Evolutionary conservation across 2,329 filamentous ascomycete genomes (phyloP), one percentile per base, ranked within the genome.

Genomic region (Alternaria burnsii): DNA sequence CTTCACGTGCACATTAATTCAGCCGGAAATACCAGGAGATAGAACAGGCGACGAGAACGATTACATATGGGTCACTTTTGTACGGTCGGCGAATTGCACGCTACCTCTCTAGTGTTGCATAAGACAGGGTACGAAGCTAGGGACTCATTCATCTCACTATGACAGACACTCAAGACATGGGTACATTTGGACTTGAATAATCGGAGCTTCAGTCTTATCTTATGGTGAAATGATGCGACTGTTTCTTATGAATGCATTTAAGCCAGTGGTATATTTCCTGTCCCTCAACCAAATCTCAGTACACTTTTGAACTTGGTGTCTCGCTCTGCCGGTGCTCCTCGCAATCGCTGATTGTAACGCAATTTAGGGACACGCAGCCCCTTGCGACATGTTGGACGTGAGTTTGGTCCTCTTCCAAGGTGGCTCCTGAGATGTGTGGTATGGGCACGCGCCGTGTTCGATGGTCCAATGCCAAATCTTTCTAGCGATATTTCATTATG

Each of bases 1-100:
- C 12, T 53, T 64, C 61, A 68, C 65, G 61, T 66, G 65, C 46
- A 38, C 18, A 9, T 9, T 36, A 24, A 52, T 42, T 28, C 10
- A 34, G 41, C 34, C 36, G 36, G 34, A 52, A 47, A 52, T 44
- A 36, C 43, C 26, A 47, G 43, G 42, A 30, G 44, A 43, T 18
- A 30, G 20, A 38, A 11, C 24, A 28, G n/a, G 18, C 12, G 12
- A 36, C 8, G 38, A 28, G 34, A 3, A 28, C 11, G 34, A 18
- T 24, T 43, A 11, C 22, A 51, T 26, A 28, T 30, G 43, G 55
- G 53, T 41, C 40, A 43, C 36, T 41, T 54, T 52, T 16, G 32
- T 22, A 36, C 14, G 16, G 32, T 24, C 30, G 11, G 20, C 30
- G 32, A 36, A 38, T 50, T 16, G 14, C 18, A 38, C 14, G 20